A percentile compares a stretch with the other conserved stretches of the same genome.
Conservation (phyloP, 441 rosid genomes). For the Daphne laureola region DNA sequence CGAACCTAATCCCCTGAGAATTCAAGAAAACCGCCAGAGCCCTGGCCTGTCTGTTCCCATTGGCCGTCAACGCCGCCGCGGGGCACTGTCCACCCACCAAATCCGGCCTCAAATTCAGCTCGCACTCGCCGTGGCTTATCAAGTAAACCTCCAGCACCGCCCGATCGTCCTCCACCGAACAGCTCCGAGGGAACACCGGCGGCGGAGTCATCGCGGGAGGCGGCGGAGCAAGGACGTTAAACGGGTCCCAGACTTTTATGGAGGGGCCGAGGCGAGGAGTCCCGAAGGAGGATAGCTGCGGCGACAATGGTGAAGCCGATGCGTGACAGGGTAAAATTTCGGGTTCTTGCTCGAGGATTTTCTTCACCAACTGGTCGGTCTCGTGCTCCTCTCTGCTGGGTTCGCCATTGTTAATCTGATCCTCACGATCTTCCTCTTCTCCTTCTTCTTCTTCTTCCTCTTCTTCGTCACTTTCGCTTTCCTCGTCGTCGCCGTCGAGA, state of each 20-base stretch:
- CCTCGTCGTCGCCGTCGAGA: conserved; percentile 12
- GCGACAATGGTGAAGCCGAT: conserved; percentile 80
- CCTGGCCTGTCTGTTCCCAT: conserved; percentile 76
- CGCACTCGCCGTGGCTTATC: conserved; percentile 68
- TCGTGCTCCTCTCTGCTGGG: conserved; percentile 18
- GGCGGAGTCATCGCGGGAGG: conserved; percentile 31
- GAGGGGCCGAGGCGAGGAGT: conserved; percentile 83
- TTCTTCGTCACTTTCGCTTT: conserved; percentile 27
- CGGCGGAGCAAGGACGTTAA: conserved; percentile 67
- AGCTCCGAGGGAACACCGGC: conserved; percentile 34
- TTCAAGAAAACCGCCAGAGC: conserved; percentile 73
- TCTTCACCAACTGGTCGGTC: conserved; percentile 37
- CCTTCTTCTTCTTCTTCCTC: conserved; percentile 30
- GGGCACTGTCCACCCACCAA: conserved; percentile 69
- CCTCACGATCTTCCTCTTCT: conserved; percentile 27
- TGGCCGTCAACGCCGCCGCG: conserved; percentile 46
- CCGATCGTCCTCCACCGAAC: conserved; percentile 40
- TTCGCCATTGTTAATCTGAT: conserved; percentile 19
- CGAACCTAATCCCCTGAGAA: conserved; percentile 59
- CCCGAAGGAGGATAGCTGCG: conserved; percentile 70
- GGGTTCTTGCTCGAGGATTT: conserved; percentile 76
- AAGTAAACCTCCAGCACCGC: conserved; percentile 46
- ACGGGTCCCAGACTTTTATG: conserved; percentile 87
- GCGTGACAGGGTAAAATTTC: conserved; percentile 78
- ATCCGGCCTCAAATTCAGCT: conserved; percentile 53